Evolutionary conservation across 148 eudicot genomes (phyloP), one percentile per base, ranked within the genome.

Genomic region (Dysphania ambrosioides): DNA sequence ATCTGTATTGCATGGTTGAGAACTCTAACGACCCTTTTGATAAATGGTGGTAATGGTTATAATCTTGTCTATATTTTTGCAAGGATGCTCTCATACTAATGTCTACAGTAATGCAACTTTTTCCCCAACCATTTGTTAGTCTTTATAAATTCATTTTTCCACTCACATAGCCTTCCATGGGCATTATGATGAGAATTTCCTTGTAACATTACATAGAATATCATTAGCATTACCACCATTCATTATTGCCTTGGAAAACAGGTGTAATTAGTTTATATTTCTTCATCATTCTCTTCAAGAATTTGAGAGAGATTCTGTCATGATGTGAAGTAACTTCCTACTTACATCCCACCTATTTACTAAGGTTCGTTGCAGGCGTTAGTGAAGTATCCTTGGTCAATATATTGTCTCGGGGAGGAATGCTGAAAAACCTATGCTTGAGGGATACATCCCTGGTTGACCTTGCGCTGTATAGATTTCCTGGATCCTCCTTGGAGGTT

Each of bases 391-490:
- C 86, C 71, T 83, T 94, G 42, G 66, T 79, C 29, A 60, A 83
- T 70, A 86, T 94, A 58, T 78, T 94, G 80, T 87, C 97, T 79
- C 83, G 73, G 34, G 86, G 83, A 36, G 73, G 68, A 47, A 75
- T 68, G 80, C 76, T 94, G 53, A 90, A 81, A 86, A 83, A 85
- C 81, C 96, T 94, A 34, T 92, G 93, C 80, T 73, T 94, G 78
- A 88, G 93, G 72, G 92, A 86, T 72, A 88, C 87, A 78, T 72
- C 70, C 38, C 79, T 84, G 56, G 85, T 62, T 75, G 93, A 88
- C 53, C 62, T 75, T 23, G 84, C 85, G 61, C 79, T 94, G 34
- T 76, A 72, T 81, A 78, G 72, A 32, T 87, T 90, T 71, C 69
- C 73, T 71, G 96, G 98, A 60, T 82, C 75, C 55, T 84, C 85